Evolutionary conservation across 2,329 filamentous ascomycete genomes (phyloP).

Genomic region (Ceratocystis variospora): DNA sequence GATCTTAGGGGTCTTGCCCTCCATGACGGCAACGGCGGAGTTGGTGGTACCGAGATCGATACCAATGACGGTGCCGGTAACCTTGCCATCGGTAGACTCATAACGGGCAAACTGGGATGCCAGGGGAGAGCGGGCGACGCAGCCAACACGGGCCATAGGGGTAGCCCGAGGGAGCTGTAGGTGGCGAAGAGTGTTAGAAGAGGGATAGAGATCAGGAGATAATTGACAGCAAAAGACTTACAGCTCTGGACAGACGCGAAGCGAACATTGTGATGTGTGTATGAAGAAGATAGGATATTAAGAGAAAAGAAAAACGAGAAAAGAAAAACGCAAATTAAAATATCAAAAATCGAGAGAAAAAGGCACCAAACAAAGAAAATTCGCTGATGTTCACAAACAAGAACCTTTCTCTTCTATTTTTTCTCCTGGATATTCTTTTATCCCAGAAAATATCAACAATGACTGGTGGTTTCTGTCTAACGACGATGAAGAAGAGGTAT

Average conservation of each 20-base stretch:
- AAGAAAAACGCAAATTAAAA: constrained; percentile 24
- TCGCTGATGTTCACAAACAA: constrained; percentile 11
- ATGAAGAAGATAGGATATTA: constrained; percentile 25
- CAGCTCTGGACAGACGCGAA: constrained; percentile 59
- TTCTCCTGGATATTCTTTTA: neutral
- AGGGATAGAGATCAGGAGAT: neutral
- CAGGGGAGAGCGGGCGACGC: constrained; percentile 54
- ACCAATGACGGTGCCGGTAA: constrained; percentile 92
- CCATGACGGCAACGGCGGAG: constrained; percentile 94
- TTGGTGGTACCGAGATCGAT: constrained; percentile 98
- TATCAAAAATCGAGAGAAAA: constrained; percentile 22
- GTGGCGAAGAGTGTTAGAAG: neutral
- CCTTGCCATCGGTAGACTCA: constrained; percentile 71
- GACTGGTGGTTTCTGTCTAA: neutral
- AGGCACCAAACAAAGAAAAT: constrained; percentile 11
- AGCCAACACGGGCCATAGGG: constrained; percentile 48
- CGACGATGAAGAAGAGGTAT: too few relatives aligned
- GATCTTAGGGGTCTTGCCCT: constrained; percentile 88
- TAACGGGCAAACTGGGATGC: constrained; percentile 63
- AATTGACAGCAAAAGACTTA: constrained; percentile 35
- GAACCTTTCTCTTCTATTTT: constrained; percentile 4
- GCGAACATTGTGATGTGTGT: constrained; percentile 50
- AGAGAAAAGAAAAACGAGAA: constrained; percentile 24
- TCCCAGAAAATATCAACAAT: neutral
- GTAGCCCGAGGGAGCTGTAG: constrained; percentile 62